Conservation (phyloP, 192 early-diverging fungal species). For the Rhizoclosmatium sp. region DNA sequence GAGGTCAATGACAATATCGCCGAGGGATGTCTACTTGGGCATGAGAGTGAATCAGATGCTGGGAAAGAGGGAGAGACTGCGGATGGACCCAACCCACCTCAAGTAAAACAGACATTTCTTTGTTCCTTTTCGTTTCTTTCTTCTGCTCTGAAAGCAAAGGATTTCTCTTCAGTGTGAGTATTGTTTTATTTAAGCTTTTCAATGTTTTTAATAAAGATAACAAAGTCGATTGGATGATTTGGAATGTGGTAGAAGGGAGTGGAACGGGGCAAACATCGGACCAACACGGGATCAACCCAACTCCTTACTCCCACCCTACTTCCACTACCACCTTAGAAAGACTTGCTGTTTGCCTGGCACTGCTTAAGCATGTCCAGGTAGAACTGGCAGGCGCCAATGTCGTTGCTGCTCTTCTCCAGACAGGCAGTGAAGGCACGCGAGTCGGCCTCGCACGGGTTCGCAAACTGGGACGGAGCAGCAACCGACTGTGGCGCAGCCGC, state of each 20-base stretch:
- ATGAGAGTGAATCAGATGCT: background rate
- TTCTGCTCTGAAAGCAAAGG: too few species aligned
- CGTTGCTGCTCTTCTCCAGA: conserved; percentile 80
- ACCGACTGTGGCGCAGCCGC: conserved; percentile 26
- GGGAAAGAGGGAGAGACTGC: too few species aligned
- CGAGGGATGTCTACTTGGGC: conserved; percentile 77
- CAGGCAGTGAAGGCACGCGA: conserved; percentile 79
- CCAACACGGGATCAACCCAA: too few species aligned
- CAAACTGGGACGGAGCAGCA: conserved; percentile 22
- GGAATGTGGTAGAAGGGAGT: too few species aligned
- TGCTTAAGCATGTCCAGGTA: conserved; percentile 91
- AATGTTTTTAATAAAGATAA: too few species aligned
- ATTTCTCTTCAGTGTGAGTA: too few species aligned
- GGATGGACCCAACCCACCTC: background rate
- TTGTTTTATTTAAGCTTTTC: too few species aligned
- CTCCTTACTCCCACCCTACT: too few species aligned
- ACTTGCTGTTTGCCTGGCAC: conserved; percentile 65
- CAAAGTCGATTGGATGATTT: too few species aligned
- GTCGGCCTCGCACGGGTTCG: conserved; percentile 45
- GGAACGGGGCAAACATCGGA: too few species aligned
- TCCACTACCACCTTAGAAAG: too few species aligned
- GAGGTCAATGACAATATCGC: conserved; percentile 91
- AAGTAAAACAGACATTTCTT: background rate
- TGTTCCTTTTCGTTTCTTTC: too few species aligned
- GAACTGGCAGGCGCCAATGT: conserved; percentile 86